Base-by-base conservation (phyloP, 805 yeast species). In the Lipomyces yamanashiensis region DNA sequence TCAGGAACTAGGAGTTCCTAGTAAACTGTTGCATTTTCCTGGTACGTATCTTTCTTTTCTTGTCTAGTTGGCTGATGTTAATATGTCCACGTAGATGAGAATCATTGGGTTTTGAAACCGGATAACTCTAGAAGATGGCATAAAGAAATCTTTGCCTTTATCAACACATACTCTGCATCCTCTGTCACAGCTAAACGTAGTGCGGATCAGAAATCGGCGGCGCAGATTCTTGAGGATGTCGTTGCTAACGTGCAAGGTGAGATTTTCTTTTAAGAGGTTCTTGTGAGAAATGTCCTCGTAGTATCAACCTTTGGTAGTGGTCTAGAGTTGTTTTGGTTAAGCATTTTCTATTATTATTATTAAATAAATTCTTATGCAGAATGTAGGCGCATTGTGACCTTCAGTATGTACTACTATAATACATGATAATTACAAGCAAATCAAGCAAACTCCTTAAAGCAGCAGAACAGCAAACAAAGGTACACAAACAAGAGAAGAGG, bases 51-150 rank as follows among this genome's bases (percentile, higher is more conserved):
- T 17, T 47, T 10, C 10, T 21, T 9, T 2, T 43, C 3, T 41
- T 28, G 17, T 19, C 34, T 28, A 2, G 4, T 15, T 44, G 52
- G 15, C 37, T 12, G 52, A 17, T 41, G 21, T 54, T 55, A 21
- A 54, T 44, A 2, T 40, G n/a, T 23, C n/a, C n/a, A 9, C 13
- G 41, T 43, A 59, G 70, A 71, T 44, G 73, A 71, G 37, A 67
- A 68, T 47, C 73, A 71, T 39, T 71, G 73, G 73, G 72, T 71
- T 19, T 54, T 67, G 33, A 71, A 71, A 36, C 73, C 72, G 2
- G 72, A 70, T 34, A 71, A 71, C 57, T 63, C 70, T 15, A 59
- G 70, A 33, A 41, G 71, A 51, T 71, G 73, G 73, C 73, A 71
- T 52, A 56, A 63, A 44, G 73, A 71, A 57, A 68, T 71, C 28